phyloP scores from a whole-genome alignment of 345 rosid genomes.

The Eucalyptus victrix region DNA sequence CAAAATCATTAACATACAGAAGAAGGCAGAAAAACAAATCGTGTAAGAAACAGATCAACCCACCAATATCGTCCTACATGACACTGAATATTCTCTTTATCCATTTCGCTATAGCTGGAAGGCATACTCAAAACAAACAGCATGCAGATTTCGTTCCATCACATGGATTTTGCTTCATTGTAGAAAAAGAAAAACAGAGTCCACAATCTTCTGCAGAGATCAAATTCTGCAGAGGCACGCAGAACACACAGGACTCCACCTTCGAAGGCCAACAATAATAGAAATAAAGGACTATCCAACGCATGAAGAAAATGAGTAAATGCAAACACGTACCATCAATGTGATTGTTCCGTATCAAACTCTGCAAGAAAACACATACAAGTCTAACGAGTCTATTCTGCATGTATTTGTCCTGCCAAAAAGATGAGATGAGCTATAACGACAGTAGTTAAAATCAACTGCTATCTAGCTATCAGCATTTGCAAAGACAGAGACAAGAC shows the following conservation, averaged over 20 bases:
- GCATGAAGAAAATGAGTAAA: not conserved
- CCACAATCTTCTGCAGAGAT: not conserved
- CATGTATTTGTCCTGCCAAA: constrained; percentile 92
- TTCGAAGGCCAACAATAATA: not conserved
- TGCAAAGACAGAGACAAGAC: not conserved
- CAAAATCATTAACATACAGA: not conserved
- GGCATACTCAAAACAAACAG: not conserved
- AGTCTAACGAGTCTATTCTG: constrained; percentile 99
- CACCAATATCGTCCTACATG: not conserved
- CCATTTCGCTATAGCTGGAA: not conserved
- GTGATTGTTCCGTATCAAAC: constrained; percentile 79
- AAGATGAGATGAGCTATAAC: not conserved
- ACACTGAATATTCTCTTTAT: not conserved
- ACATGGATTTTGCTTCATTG: not conserved
- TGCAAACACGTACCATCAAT: constrained; percentile 46
- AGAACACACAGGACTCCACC: not conserved
- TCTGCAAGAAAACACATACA: constrained; percentile 95
- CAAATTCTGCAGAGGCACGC: not conserved
- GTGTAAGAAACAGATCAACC: not conserved
- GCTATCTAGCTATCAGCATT: not conserved
- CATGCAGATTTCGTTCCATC: not conserved
- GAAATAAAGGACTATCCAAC: not conserved
- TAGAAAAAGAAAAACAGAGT: not conserved
- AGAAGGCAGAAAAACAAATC: not conserved
- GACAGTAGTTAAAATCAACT: not conserved